Evolutionary conservation across 306 rosid genomes (phyloP).

Genomic region (Vigna angularis): DNA sequence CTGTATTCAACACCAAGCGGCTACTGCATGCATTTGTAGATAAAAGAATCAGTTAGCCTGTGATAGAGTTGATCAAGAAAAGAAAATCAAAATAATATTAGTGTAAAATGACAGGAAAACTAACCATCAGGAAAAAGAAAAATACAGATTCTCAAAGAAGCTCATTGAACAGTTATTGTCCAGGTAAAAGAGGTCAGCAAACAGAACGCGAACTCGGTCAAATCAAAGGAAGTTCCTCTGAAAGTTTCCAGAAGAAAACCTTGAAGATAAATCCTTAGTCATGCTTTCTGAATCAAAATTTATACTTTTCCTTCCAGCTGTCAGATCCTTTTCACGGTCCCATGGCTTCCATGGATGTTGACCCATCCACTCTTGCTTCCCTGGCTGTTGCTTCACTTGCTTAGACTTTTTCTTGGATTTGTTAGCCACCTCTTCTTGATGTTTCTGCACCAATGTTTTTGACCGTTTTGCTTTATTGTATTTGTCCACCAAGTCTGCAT

Average conservation of each 20-base stretch:
- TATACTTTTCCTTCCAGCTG: constrained; percentile 76
- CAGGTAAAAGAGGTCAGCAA: constrained; percentile 22
- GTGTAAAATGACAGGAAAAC: constrained; percentile 22
- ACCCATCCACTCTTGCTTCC: constrained; percentile 81
- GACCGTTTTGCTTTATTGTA: constrained; percentile 82
- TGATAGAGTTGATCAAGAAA: constrained; percentile 16
- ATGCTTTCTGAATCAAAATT: constrained; percentile 77
- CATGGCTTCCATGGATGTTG: constrained; percentile 99
- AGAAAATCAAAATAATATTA: constrained; percentile 23
- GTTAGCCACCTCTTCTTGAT: constrained; percentile 63
- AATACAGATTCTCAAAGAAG: constrained; percentile 34
- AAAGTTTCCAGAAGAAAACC: constrained; percentile 78
- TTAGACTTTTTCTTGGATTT: constrained; percentile 71
- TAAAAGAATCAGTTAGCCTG: constrained; percentile 33
- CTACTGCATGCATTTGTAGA: constrained; percentile 22
- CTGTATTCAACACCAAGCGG: constrained; percentile 32
- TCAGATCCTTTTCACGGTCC: constrained; percentile 93
- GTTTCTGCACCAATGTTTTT: constrained; percentile 77
- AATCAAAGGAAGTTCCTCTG: constrained; percentile 88
- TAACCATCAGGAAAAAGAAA: constrained; percentile 33
- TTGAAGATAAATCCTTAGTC: constrained; percentile 73
- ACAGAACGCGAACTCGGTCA: constrained; percentile 2
- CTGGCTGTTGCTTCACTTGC: constrained; percentile 43
- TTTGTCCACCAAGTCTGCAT: constrained; percentile 87
- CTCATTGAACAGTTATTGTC: constrained; percentile 13